Evolutionary conservation across 2,329 filamentous ascomycete genomes (phyloP).

Genomic region (Cadophora gregata): DNA sequence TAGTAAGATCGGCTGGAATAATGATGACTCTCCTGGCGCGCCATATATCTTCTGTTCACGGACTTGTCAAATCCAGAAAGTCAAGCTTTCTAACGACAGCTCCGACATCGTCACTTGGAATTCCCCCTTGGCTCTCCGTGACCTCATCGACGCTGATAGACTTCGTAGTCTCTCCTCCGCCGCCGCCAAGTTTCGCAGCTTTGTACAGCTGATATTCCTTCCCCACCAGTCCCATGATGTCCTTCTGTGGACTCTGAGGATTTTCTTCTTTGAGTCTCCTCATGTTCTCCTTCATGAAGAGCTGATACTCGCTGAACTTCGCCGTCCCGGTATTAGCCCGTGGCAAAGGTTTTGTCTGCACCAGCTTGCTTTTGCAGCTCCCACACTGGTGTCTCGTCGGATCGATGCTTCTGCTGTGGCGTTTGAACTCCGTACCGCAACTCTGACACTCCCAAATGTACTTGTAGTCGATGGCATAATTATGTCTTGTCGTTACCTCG

Average conservation of each 20-base stretch:
- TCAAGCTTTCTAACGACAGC: constrained; percentile 41
- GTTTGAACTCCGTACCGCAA: constrained; percentile 76
- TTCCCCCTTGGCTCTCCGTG: constrained; percentile 24
- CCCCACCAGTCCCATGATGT: constrained; percentile 72
- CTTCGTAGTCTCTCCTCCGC: neutral
- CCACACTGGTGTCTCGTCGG: constrained; percentile 75
- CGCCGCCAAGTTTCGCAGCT: constrained; percentile 37
- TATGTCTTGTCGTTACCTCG: constrained; percentile 86
- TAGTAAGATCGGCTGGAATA: constrained; percentile 14
- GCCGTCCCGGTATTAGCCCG: constrained; percentile 47
- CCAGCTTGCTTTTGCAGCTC: constrained; percentile 70
- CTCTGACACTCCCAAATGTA: constrained; percentile 81
- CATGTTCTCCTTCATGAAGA: constrained; percentile 73
- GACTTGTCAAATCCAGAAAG: constrained; percentile 42
- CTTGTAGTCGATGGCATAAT: constrained; percentile 89
- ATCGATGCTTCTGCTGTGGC: constrained; percentile 88
- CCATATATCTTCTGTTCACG: constrained; percentile 8
- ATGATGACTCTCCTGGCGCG: constrained; percentile 1
- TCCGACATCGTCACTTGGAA: constrained; percentile 29
- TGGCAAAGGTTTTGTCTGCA: constrained; percentile 82
- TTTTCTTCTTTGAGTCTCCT: constrained; percentile 61
- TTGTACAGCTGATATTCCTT: constrained; percentile 64
- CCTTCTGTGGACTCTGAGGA: constrained; percentile 62
- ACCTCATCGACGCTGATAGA: constrained; percentile 18
- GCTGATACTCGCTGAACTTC: constrained; percentile 57